Evolutionary conservation across 345 rosid genomes (phyloP).

Genomic region (Rhizophora mangle): DNA sequence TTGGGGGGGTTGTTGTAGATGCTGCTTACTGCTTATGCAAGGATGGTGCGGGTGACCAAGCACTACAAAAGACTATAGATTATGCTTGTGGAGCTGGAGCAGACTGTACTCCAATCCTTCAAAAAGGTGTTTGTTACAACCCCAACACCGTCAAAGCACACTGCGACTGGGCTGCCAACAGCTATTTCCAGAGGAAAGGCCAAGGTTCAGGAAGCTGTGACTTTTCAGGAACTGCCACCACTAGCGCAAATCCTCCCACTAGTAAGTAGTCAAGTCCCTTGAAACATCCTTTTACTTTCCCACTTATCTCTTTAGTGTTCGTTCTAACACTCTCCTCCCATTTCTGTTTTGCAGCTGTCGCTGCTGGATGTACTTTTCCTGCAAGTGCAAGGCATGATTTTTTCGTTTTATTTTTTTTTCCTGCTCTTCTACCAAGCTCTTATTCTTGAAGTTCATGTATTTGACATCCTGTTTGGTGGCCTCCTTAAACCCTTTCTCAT

Average conservation of each 20-base stretch:
- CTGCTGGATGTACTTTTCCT: constrained; percentile 18
- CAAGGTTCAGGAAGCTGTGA: constrained; percentile 61
- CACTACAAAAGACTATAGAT: constrained; percentile 67
- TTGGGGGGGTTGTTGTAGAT: constrained; percentile 25
- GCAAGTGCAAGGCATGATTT: constrained; percentile 15
- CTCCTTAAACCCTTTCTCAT: not conserved
- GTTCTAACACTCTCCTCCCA: not conserved
- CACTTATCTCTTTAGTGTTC: not conserved
- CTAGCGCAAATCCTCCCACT: constrained; percentile 18
- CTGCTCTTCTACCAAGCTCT: not conserved
- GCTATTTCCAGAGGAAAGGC: constrained; percentile 69
- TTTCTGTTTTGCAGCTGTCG: constrained; percentile 9
- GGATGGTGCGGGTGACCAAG: constrained; percentile 51
- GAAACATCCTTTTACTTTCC: too few species aligned
- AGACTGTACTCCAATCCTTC: constrained; percentile 30
- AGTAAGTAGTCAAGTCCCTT: constrained; percentile 8
- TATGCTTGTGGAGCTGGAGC: constrained; percentile 82
- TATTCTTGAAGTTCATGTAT: not conserved
- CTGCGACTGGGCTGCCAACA: constrained; percentile 88
- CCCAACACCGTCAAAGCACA: constrained; percentile 84
- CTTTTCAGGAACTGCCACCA: constrained; percentile 61
- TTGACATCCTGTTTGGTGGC: not conserved
- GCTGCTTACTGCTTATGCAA: constrained; percentile 75
- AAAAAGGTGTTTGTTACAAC: constrained; percentile 67
- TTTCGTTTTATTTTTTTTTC: not conserved